Evolutionary conservation across 169 alveolate species (phyloP), one percentile per base, ranked within the genome.

Genomic region (Plasmodium inui): DNA sequence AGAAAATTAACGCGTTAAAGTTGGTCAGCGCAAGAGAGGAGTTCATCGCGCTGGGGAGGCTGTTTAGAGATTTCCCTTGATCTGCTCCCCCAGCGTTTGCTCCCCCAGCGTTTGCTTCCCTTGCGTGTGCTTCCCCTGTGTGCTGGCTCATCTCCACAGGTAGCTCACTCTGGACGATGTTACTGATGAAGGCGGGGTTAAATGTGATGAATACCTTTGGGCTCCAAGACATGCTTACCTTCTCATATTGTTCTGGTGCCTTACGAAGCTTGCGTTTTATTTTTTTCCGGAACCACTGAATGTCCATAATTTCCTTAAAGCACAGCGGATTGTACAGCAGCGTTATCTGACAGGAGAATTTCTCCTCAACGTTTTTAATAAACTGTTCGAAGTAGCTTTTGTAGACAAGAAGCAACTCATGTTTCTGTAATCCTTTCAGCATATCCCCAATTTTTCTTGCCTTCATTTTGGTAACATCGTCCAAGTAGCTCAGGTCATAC

Each of bases 251-350:
- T 0, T 5, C 14, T 0, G n/a, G n/a, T 37, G 37, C 46, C 26
- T 83, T 83, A 22, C n/a, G 53, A 28, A 84, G 39, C 19, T 50
- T 84, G 12, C 55, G 44, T 39, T 84, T 84, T 1, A 84, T 73
- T 46, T 73, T 85, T n/a, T 85, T 85, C 3, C 84, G 46, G 78
- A 85, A 85, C 10, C 22, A 73, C 1, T 44, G 46, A 19, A 73
- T 19, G 78, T 73, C 79, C 37, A 74, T 0, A 2, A 73, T 28
- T 5, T 85, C 80, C 41, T 50, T 72, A 50, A 85, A 85, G 39
- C 93, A 85, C 37, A 85, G 39, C 19, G 93, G 93, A 28, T 85
- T 85, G 50, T 85, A 85, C 26, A 85, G 22, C 26, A 85, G 22
- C 12, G 79, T 46, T 17, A 85, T 85, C 17, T 85, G 80, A 14